These are phyloP conservation scores for Atkinsonella texensis DNA, from an alignment of 2,329 filamentous ascomycete genomes.

Conservation along the genomic window DNA sequence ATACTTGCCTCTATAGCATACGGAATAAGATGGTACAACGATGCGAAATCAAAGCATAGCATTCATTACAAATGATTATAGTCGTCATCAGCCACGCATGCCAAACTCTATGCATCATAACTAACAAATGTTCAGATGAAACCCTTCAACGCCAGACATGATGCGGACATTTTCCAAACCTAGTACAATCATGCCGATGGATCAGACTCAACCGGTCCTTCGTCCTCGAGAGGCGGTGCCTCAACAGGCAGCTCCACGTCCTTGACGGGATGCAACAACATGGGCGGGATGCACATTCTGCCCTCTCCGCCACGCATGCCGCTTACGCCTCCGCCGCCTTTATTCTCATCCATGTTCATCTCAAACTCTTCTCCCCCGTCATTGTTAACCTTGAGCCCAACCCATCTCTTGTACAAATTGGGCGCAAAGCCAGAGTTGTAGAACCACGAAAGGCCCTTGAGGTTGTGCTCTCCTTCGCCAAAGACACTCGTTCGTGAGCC, in stretches of 20 bases:
- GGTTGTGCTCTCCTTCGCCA: conserved; percentile 80
- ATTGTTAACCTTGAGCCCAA: conserved; percentile 69
- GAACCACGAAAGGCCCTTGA: conserved; percentile 80
- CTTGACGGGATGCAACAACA: conserved; percentile 85
- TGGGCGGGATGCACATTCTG: conserved; percentile 81
- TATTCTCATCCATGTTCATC: conserved; percentile 39
- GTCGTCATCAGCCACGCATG: neutral
- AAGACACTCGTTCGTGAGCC: conserved; percentile 62
- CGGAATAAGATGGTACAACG: too few relatives aligned
- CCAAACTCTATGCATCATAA: neutral
- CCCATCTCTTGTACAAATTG: conserved; percentile 74
- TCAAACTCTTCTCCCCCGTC: conserved; percentile 71
- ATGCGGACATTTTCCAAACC: neutral
- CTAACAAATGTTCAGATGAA: neutral
- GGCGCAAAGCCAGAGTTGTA: conserved; percentile 76
- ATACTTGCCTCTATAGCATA: too few relatives aligned
- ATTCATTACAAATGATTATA: too few relatives aligned
- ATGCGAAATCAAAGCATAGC: too few relatives aligned
- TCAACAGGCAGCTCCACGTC: conserved; percentile 55
- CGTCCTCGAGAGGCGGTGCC: conserved; percentile 36
- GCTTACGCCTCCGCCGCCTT: conserved; percentile 34
- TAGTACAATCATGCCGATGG: conserved; percentile 22
- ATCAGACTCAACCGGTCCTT: conserved; percentile 30
- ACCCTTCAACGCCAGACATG: neutral
- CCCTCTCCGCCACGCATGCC: conserved; percentile 59